Evolutionary conservation across 805 yeast genomes (phyloP), one percentile per base, ranked within the genome.

Genomic region (Yamadazyma sp.): DNA sequence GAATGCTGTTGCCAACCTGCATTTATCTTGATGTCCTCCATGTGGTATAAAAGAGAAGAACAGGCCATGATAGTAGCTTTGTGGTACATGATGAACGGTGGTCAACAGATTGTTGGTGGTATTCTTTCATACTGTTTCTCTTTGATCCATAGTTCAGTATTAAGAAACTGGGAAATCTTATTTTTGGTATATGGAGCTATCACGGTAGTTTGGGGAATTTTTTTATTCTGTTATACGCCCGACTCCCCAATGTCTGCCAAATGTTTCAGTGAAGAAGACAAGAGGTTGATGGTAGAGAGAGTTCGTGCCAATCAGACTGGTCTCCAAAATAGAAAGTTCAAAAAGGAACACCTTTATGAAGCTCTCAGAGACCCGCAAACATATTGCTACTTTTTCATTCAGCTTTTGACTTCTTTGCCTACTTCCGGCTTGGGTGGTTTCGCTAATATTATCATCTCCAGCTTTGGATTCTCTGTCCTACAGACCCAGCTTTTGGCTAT

Each of bases 91-190:
- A 75, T 70, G 60, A 77, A 80, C 3, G 82, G 84, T 15, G 56
- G 69, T 2, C 78, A 80, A 2, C 71, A 78, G 20, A 67, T 73
- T 11, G 77, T 80, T 14, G 71, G 71, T 8, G 69, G 69, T 3
- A 46, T 62, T 13, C 49, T 67, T 27, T 61, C 71, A 0, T 76
- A 71, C 53, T 78, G 72, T 1, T 78, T 79, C 53, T 77, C 74
- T 47, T 77, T 74, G 44, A 68, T 77, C 15, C 32, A 46, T 17
- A 43, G 56, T 6, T 44, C 48, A 3, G 61, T 59, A n/a, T 66
- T 77, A 37, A 57, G 65, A 23, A 71, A 79, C 13, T 79, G 83
- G 83, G 80, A 77, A 55, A 74, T 78, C 33, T 71, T 78, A 59
- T 79, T 77, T 52, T 49, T 79, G n/a, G 70, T 72, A 4, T 71